Evolutionary conservation across 2,329 filamentous ascomycete genomes (phyloP), one percentile per base, ranked within the genome.

Genomic region (Botrytis pseudocinerea): DNA sequence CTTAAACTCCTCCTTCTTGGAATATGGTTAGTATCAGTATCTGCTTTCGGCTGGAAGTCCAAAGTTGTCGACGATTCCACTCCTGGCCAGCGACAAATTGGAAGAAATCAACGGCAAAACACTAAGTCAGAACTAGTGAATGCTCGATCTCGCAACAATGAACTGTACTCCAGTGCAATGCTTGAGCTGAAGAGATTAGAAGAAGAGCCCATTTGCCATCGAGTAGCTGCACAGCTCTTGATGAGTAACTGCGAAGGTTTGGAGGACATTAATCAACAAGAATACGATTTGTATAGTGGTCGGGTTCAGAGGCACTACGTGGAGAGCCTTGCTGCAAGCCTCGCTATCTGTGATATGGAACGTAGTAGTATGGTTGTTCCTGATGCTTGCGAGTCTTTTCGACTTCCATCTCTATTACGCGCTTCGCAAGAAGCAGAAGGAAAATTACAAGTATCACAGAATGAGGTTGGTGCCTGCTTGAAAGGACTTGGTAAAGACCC

Each of bases 281-380:
- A 76, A 35, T 77, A 78, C 8, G 78, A 77, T 77, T 80, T 66
- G 63, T 79, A 76, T 66, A 78, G 68, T 75, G 76, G 74, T 42
- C 75, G 76, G 77, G 2, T 80, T 86, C 59, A 85, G 85, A 72
- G 80, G 81, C 72, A 82, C 83, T 74, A 88, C 86, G 75, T 81
- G 28, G 88, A 87, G 7, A 83, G 88, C 46, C 92, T 90, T 75
- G 89, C 89, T 2, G 87, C 87, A 14, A 86, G 89, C 62, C 83
- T 92, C 25, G 89, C 90, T 18, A 83, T 91, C 14, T 92, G 90
- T 76, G 90, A 92, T 77, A 83, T 91, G 12, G 83, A 84, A 18
- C 85, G 85, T 32, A 86, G 87, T 3, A 84, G 85, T 18, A 83
- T 85, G 25, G 72, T 80, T 2, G 82, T 88, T 54, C 89, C 90